Evolutionary conservation across 163 green algal species (phyloP), one percentile per base, ranked within the genome.

Genomic region (Coccomyxa subellipsoidea): DNA sequence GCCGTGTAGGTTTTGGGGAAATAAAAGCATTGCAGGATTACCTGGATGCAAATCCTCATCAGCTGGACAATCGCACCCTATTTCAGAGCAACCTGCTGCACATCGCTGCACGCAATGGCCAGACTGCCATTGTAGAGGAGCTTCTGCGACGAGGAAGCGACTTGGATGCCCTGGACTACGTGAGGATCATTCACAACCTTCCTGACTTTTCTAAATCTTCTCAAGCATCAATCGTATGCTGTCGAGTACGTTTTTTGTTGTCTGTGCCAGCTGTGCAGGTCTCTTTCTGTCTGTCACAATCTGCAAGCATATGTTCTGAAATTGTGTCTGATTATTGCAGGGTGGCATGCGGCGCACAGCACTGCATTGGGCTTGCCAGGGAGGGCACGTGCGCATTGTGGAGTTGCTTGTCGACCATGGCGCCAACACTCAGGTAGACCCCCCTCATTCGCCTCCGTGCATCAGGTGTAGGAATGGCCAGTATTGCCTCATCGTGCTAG

Each of bases 341-440:
- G 79, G 66, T 25, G 79, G 79, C n/a, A 83, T 83, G 79, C 69
- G 79, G 69, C 29, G 79, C 0, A 83, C 79, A 25, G 79, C 79
- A 15, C 79, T 83, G 79, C 79, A 83, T 32, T 83, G 79, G 79
- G 69, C 69, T 2, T 83, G 79, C 69, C 79, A 83, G 69, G 35
- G 47, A 31, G 79, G 79, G 21, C 66, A 83, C 31, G 39, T 83
- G 4, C 36, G 4, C 3, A 69, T 38, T 10, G 79, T 83, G 7
- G 79, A 83, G 38, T 25, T 69, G 27, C 79, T 83, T 38, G 69
- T 83, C n/a, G 79, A 59, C 23, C 38, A 47, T 27, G 79, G 79
- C 36, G 79, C 79, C 29, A 69, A 83, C 69, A 83, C 69, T 4
- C 40, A 77, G 79, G 79, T 83, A 12, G 2, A 35, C 12, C 12